Conservation (phyloP, 495 filamentous ascomycete genomes). For the Talaromyces nanjingensis region DNA sequence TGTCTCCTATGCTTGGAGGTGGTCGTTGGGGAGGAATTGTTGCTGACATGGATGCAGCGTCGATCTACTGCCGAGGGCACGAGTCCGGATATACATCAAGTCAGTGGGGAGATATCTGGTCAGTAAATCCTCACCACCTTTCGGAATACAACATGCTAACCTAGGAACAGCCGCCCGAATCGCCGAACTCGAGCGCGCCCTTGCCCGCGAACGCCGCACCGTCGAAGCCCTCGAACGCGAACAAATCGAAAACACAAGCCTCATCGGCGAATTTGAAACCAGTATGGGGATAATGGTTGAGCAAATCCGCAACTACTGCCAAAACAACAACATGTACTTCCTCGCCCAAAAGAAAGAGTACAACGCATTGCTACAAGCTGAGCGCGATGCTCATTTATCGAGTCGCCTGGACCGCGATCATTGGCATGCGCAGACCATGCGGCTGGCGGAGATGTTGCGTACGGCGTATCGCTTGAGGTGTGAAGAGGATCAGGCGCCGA, state of each 20-base stretch:
- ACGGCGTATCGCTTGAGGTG: constrained; percentile 42
- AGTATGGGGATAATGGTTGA: constrained; percentile 50
- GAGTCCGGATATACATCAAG: constrained; percentile 36
- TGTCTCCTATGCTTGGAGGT: constrained; percentile 12
- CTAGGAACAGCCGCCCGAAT: constrained; percentile 35
- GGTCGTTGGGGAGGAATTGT: not conserved
- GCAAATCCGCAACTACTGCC: constrained; percentile 55
- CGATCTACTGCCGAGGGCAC: constrained; percentile 40
- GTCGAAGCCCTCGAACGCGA: constrained; percentile 41
- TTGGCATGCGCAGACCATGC: constrained; percentile 54
- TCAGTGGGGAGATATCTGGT: constrained; percentile 43
- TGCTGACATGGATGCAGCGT: constrained; percentile 16
- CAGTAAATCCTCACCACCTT: constrained; percentile 3
- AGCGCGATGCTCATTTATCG: constrained; percentile 49
- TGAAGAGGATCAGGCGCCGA: constrained; percentile 41
- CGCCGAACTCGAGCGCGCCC: constrained; percentile 43
- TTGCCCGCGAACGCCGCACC: constrained; percentile 42
- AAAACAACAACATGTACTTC: constrained; percentile 53
- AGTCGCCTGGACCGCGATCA: constrained; percentile 57
- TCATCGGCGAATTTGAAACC: constrained; percentile 54
- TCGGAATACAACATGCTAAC: constrained; percentile 1
- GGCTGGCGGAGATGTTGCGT: constrained; percentile 46
- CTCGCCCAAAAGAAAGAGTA: constrained; percentile 53
- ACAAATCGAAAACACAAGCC: constrained; percentile 41
- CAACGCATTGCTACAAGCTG: constrained; percentile 49